Base-by-base conservation (phyloP, 352 stramenopile species). In the Pythium myriotylum region DNA sequence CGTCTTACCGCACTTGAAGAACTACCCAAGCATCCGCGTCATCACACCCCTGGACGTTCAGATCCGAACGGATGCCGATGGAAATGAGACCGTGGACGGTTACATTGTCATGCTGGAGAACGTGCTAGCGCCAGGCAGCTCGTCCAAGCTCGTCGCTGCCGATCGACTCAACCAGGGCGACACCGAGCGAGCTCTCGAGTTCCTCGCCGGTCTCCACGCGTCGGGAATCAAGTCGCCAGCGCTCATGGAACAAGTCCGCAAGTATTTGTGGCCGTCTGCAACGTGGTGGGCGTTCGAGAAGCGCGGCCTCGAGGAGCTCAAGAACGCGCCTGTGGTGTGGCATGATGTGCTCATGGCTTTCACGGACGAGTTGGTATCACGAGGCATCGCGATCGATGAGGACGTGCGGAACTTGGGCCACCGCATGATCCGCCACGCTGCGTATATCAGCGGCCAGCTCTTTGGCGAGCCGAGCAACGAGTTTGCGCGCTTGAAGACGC, bases 281-380 rank as follows among this genome's bases (percentile, higher is more conserved):
- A 76, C 70, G 23, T 91, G 81, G 81, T 91, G 81, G 81, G 70
- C 73, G 33, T 79, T 80, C 10, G 63, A 69, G 7, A 89, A 91
- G 57, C 79, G 81, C 49, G 81, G 79, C 6, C 47, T 73, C 3
- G 56, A 67, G 23, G 70, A 83, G 40, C 70, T 91, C 16, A 45
- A 67, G 5, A 60, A 79, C 23, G 64, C 74, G 2, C 54, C 67
- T 0, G 23, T 43, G 13, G 70, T 89, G n/a, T 91, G 79, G 81
- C 32, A 56, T 9, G 54, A 65, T 0, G 76, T 91, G 27, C 49
- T 79, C 8, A 10, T 2, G 0, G 66, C 55, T 9, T 89, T 86
- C 19, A 19, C 51, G 16, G 8, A 24, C 13, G 68, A 77, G 49
- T 23, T 73, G 12, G 0, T 17, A 0, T 27, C 27, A 3, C 24